Base-by-base conservation (phyloP, 352 stramenopile genomes). In the Globisporangium alternatum region DNA sequence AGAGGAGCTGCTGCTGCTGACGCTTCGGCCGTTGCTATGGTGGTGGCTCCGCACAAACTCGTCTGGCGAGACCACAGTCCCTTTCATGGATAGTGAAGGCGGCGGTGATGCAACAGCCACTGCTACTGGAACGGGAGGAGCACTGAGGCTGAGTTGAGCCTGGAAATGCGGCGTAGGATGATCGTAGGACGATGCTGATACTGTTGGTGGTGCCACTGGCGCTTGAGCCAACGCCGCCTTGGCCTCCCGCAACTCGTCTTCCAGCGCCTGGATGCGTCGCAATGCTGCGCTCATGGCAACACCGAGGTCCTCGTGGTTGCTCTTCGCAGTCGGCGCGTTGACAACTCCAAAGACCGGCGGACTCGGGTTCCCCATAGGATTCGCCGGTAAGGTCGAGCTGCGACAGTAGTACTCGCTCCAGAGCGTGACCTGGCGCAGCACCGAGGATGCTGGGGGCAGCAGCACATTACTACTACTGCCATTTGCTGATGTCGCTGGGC, bases 321-420 rank as follows among this genome's bases (percentile, higher is more conserved):
- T 75, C 67, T 17, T 69, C 25, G 22, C n/a, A 3, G 65, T 63
- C 33, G 69, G 37, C 10, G 33, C 30, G 1, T 41, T 30, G 4
- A 35, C 55, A 17, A 19, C 39, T 2, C 64, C 66, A 64, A 78
- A 91, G 43, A 70, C 66, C 41, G 84, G 81, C 44, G 81, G 70
- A 7, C 53, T 75, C 12, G 75, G 64, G 61, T 91, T 93, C 0
- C 71, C 71, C 8, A 49, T n/a, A 0, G 80, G 74, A 15, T 66
- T 72, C 10, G 71, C 66, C 2, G 77, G 70, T 10, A 90, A 72
- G 5, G 79, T 77, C 13, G 83, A 56, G 1, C 83, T 76, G 4
- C 83, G 81, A 66, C 85, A 90, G 73, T 93, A 95, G 64, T 89
- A 91, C 4, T 88, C 87, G 21, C 66, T 92, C 87, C 87, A 95